Conservation (phyloP, 2,329 filamentous ascomycete species). For the Paracorniculantispora psalliotae region DNA sequence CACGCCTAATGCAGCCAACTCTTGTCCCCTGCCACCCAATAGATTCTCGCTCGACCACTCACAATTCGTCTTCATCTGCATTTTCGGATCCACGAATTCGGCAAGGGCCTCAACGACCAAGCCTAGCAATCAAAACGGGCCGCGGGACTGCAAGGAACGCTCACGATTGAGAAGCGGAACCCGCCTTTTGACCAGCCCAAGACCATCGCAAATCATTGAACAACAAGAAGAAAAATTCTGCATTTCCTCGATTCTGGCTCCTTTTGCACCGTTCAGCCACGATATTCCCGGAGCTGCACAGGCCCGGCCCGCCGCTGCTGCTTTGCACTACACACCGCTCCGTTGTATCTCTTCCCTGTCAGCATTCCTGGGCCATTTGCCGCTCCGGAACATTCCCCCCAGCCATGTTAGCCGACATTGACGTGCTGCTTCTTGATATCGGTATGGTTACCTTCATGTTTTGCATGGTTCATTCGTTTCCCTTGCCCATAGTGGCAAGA, state of each 20-base stretch:
- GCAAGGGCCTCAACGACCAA: not conserved
- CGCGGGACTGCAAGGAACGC: conserved; percentile 10
- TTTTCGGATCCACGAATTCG: conserved; percentile 5
- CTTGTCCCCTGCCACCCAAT: not conserved
- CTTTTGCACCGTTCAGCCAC: not conserved
- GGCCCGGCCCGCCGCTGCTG: not conserved
- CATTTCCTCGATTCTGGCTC: not conserved
- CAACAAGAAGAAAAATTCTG: not conserved
- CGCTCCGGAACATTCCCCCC: conserved; percentile 15
- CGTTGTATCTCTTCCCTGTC: not conserved
- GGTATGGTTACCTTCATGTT: conserved; percentile 23
- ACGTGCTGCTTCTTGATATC: conserved; percentile 33
- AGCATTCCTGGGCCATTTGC: not conserved
- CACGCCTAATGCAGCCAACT: conserved; percentile 7
- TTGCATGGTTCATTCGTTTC: not conserved
- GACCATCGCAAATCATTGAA: not conserved
- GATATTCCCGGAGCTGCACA: not conserved
- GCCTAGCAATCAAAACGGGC: not conserved
- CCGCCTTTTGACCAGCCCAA: not conserved
- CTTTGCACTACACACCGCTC: conserved; percentile 9
- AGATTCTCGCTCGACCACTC: not conserved
- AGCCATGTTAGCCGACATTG: conserved; percentile 24
- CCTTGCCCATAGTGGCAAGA: not conserved
- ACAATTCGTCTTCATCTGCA: not conserved
- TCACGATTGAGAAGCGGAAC: conserved; percentile 7